Conservation (phyloP, 225 moss, liverwort and hornwort genomes). For the Physcomitrellopsis africana region DNA sequence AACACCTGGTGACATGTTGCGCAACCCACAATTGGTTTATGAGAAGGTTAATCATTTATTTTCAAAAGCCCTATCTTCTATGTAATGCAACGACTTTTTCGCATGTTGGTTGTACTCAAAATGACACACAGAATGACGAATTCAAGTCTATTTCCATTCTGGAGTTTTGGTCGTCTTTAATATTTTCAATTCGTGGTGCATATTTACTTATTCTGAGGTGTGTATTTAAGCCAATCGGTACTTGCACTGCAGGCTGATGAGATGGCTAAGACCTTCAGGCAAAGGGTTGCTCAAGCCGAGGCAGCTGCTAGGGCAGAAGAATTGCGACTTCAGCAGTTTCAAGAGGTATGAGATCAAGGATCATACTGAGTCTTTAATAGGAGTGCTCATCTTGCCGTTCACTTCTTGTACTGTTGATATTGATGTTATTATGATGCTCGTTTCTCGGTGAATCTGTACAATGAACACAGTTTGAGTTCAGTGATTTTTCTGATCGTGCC, state of each 20-base stretch:
- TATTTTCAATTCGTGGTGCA: neutral
- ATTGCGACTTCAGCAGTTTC: slow-evolving; percentile 62
- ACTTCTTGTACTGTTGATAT: neutral
- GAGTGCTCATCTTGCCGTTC: neutral
- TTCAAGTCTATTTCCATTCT: neutral
- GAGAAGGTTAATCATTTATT: slow-evolving; percentile 56
- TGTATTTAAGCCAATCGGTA: neutral
- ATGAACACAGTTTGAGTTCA: neutral
- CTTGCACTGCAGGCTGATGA: slow-evolving; percentile 66
- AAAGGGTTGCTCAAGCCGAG: slow-evolving; percentile 98
- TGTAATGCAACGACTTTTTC: neutral
- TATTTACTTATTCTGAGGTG: neutral
- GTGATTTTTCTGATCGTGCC: neutral
- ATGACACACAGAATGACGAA: neutral
- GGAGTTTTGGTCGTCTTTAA: neutral
- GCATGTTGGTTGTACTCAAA: neutral
- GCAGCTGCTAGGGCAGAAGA: slow-evolving; percentile 97
- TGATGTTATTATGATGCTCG: slow-evolving; percentile 1
- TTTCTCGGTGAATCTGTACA: neutral
- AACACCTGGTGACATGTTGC: slow-evolving; percentile 96
- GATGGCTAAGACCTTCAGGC: slow-evolving; percentile 96
- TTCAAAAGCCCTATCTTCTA: neutral
- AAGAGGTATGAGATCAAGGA: slow-evolving; percentile 49
- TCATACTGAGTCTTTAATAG: neutral
- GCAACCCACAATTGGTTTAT: slow-evolving; percentile 91